phyloP scores from a whole-genome alignment of 1,284 basidiomycete genomes.

The Nidula niveotomentosa region DNA sequence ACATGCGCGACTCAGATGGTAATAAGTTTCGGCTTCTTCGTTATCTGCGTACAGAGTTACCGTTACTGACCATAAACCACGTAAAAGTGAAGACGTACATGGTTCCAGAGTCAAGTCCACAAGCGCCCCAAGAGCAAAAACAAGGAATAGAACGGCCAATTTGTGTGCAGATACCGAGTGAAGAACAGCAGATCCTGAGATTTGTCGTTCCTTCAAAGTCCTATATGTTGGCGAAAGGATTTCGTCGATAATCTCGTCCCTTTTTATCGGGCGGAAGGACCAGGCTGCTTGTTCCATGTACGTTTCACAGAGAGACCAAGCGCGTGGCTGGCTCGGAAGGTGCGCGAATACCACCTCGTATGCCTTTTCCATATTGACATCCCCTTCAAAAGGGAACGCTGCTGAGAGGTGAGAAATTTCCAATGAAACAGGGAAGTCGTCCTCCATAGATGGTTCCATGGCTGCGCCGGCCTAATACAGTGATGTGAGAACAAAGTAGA shows the following conservation, averaged over 20 bases:
- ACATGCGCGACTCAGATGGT: slow-evolving; percentile 54
- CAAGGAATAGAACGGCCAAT: slow-evolving; percentile 54
- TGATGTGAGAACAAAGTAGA: neutral
- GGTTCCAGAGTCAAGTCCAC: slow-evolving; percentile 64
- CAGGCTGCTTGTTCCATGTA: slow-evolving; percentile 65
- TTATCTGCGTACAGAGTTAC: slow-evolving; percentile 32
- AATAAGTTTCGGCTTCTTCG: slow-evolving; percentile 59
- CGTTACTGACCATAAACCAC: neutral
- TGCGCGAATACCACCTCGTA: slow-evolving; percentile 42
- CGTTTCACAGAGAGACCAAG: slow-evolving; percentile 66
- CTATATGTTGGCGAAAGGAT: slow-evolving; percentile 61
- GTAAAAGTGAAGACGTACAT: slow-evolving; percentile 27
- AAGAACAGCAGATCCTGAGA: slow-evolving; percentile 20
- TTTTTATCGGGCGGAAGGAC: slow-evolving; percentile 57
- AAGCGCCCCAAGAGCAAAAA: slow-evolving; percentile 60
- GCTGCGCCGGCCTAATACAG: slow-evolving; percentile 50
- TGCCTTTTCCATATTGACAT: slow-evolving; percentile 31
- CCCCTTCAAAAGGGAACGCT: slow-evolving; percentile 43
- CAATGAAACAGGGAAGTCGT: slow-evolving; percentile 30
- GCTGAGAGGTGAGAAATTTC: slow-evolving; percentile 44
- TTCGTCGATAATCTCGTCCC: slow-evolving; percentile 68
- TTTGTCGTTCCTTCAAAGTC: slow-evolving; percentile 39
- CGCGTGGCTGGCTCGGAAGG: slow-evolving; percentile 54
- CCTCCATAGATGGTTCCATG: slow-evolving; percentile 31
- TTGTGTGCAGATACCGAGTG: slow-evolving; percentile 47